phyloP scores from a whole-genome alignment of 2,329 filamentous ascomycete genomes.

The Colletotrichum abscissum region DNA sequence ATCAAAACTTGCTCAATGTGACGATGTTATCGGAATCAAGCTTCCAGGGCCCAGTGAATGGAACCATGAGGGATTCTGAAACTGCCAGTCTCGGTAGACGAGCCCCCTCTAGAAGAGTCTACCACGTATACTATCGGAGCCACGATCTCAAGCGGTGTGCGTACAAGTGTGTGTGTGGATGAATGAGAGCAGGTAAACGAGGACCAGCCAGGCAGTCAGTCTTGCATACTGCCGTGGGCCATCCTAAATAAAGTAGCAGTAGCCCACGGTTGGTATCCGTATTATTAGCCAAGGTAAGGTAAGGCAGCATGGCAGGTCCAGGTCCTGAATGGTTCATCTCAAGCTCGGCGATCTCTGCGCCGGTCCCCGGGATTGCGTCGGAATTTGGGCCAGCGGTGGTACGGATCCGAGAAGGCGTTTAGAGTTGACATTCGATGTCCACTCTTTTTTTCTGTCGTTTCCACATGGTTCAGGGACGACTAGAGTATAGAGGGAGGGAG shows the following conservation, averaged over 20 bases:
- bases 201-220: background rate
- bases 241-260: background rate
- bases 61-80: background rate
- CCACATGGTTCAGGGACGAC: background rate
- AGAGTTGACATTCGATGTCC: constrained; percentile 13
- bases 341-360: constrained; percentile 27
- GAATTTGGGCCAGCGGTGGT: background rate
- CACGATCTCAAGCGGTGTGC: constrained; percentile 16
- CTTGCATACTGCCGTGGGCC: background rate
- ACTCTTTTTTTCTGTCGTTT: background rate
- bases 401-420: constrained; percentile 29
- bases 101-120: background rate
- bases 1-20: background rate
- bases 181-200: background rate
- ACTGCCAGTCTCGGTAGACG: background rate
- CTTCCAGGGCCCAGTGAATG: background rate
- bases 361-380: constrained; percentile 22
- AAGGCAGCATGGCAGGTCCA: background rate
- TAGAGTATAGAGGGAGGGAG: background rate
- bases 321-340: constrained; percentile 23
- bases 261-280: background rate
- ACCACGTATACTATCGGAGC: background rate
- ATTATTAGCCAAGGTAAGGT: too few relatives aligned
- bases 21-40: background rate
- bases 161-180: background rate